These are phyloP conservation scores for Phoenix dactylifera DNA, from an alignment of 176 grass and related monocot genomes.

Conservation along the genomic window DNA sequence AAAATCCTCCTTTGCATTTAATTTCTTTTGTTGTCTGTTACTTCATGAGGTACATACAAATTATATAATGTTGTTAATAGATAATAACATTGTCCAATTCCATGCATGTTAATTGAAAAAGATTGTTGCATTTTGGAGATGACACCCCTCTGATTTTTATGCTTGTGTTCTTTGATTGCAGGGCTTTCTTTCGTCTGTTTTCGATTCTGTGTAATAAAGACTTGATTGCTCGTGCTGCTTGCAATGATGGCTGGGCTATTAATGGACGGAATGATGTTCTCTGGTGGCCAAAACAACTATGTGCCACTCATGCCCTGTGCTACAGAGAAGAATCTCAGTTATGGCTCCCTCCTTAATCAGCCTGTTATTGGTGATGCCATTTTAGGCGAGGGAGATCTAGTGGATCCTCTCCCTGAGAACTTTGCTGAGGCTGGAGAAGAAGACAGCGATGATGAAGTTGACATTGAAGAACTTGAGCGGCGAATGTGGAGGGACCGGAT, in stretches of 20 bases:
- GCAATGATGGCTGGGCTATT: conserved; percentile 16
- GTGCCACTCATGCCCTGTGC: conserved; percentile 11
- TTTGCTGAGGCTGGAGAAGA: conserved; percentile 19
- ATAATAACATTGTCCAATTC: too few species aligned
- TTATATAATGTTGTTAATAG: too few species aligned
- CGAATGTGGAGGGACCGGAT: conserved; percentile 80
- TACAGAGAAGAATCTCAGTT: conserved; percentile 7
- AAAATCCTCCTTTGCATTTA: too few species aligned
- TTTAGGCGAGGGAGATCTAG: conserved; percentile 33
- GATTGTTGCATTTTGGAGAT: too few species aligned
- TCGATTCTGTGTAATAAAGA: not conserved
- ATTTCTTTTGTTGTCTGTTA: too few species aligned
- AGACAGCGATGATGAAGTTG: conserved; percentile 38
- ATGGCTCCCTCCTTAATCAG: not conserved
- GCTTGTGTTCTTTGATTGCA: not conserved
- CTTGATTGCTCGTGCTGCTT: not conserved
- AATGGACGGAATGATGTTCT: conserved; percentile 15
- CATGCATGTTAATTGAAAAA: too few species aligned
- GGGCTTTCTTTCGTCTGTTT: not conserved
- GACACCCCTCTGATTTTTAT: not conserved
- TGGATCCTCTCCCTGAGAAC: conserved; percentile 26
- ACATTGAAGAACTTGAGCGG: conserved; percentile 81
- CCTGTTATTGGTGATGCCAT: conserved; percentile 26
- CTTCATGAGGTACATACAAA: too few species aligned
- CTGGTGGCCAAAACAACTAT: not conserved